Base-by-base conservation (phyloP, 805 yeast species). In the Candida nitratophila region DNA sequence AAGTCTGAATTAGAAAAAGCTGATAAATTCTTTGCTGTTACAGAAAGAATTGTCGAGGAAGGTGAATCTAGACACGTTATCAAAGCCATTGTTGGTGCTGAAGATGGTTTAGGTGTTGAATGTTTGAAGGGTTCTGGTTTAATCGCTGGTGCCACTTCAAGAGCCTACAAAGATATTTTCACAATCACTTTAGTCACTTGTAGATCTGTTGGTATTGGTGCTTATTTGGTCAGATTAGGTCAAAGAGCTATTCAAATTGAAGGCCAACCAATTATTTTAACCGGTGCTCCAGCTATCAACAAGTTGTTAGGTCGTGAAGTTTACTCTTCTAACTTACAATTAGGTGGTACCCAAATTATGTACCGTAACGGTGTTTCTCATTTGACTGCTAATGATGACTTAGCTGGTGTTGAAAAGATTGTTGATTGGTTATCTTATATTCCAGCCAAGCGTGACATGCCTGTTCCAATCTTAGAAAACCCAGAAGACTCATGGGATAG, bases 201-300 rank as follows among this genome's bases (percentile, higher is more conserved):
- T 73, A 83, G 99, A 76, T 90, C 98, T 42, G 99, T 93, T 59
- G 99, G 99, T 83, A 93, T 93, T 65, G 99, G 99, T 74, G 99
- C 99, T 39, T 93, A 93, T 64, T 76, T 93, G 63, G 99, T 93
- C 36, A 85, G 99, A 69, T 77, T 93, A 54, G 99, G 99, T 60
- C 98, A 93, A 76, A 85, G 99, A 75, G 95, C 98, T 37, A 90
- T 93, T 58, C 99, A 93, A 72, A 86, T 93, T 57, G 97, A 93
- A 66, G 99, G 99, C 37, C 98, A 93, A 70, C 99, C 99, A 44
- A 88, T 93, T 56, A 91, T 93, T 55, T 81, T 93, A 61, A 93
- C 99, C 45, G 99, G 99, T 77, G 99, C 99, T 46, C 97, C 96
- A 42, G 97, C 99, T 46, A 88, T 93, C 65, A 93, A 93, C 76